Evolutionary conservation across 176 grass and related monocot species (phyloP).

Genomic region (Secale cereale): DNA sequence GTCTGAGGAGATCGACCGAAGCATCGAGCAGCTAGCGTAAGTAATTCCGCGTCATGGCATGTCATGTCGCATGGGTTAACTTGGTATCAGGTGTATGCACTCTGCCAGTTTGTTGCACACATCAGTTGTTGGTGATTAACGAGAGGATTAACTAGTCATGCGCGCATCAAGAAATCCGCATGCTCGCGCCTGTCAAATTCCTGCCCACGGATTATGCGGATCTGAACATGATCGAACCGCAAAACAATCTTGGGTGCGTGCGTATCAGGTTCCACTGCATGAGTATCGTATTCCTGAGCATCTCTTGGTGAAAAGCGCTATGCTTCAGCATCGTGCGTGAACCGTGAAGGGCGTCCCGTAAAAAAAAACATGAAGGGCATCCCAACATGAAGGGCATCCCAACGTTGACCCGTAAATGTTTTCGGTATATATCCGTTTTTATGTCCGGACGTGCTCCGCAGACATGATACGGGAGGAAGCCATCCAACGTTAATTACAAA

Average conservation of each 20-base stretch:
- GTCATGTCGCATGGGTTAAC: neutral
- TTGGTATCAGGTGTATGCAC: neutral
- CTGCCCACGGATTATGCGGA: neutral
- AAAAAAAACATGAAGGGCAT: no score
- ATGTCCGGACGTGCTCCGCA: no score
- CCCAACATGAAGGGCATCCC: no score
- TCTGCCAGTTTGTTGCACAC: neutral
- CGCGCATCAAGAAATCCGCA: neutral
- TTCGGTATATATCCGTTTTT: no score
- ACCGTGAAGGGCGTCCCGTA: no score
- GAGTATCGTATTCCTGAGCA: constrained; percentile 25
- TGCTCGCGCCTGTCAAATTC: neutral
- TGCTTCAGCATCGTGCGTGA: neutral
- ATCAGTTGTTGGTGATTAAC: no score
- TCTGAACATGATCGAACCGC: neutral
- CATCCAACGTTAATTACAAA: no score
- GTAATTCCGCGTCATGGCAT: neutral
- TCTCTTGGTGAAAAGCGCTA: neutral
- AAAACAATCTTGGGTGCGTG: neutral
- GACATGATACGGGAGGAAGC: no score
- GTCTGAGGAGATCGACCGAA: neutral
- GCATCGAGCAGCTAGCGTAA: neutral
- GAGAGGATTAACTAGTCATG: neutral
- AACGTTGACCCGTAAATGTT: no score
- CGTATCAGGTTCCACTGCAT: constrained; percentile 15